phyloP scores from a whole-genome alignment of 441 rosid species.

The Erodium trifolium region DNA sequence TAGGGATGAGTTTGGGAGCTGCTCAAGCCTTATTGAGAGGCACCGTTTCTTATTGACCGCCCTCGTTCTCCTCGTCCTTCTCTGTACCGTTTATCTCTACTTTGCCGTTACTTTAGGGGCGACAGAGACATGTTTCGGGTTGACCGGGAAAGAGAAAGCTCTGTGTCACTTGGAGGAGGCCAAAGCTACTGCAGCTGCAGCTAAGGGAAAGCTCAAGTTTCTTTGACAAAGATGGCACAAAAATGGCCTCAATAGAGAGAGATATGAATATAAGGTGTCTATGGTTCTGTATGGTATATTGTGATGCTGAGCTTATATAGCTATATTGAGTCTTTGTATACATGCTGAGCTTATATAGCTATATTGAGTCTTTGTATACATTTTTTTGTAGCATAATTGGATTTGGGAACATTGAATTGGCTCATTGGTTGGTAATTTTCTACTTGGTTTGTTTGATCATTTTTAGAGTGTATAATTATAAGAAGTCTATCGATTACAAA shows the following conservation, averaged over 20 bases:
- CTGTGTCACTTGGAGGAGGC: constrained; percentile 5
- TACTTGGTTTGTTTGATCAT: too few species aligned
- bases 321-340: too few species aligned
- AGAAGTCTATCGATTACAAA: too few species aligned
- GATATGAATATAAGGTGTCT: background rate
- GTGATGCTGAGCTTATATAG: too few species aligned
- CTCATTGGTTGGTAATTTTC: too few species aligned
- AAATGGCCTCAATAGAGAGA: background rate
- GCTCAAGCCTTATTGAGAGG: background rate
- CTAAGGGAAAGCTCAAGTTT: constrained; percentile 5
- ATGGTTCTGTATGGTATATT: background rate
- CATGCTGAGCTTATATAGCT: too few species aligned
- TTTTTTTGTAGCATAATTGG: too few species aligned
- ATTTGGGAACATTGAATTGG: too few species aligned
- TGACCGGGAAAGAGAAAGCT: constrained; percentile 2
- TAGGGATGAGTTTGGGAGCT: constrained; percentile 8
- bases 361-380: too few species aligned
- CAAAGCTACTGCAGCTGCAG: constrained; percentile 1
- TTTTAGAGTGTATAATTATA: too few species aligned
- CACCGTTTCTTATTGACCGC: constrained; percentile 8
- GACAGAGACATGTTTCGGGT: background rate
- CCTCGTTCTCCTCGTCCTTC: background rate
- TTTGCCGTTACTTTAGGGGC: constrained; percentile 5
- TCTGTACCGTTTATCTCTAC: constrained; percentile 6
- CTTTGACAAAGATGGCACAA: background rate